phyloP scores from a whole-genome alignment of 108 stramenopile species.

The Epipyxis sp. region DNA sequence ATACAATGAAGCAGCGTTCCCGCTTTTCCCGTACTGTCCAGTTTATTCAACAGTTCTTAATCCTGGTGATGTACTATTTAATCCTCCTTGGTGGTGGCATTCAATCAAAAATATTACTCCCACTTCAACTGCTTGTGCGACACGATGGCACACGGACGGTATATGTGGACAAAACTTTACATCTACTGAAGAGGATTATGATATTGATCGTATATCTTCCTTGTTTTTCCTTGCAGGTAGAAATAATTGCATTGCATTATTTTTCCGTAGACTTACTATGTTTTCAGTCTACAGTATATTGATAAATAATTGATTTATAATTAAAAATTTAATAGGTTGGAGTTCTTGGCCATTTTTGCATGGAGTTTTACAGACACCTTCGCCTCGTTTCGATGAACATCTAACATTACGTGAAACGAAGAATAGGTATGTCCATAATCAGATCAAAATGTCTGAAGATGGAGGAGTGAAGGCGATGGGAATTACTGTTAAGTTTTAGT shows the following conservation, averaged over 20 bases:
- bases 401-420: background rate
- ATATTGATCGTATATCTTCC: background rate
- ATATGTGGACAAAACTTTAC: background rate
- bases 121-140: background rate
- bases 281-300: no score
- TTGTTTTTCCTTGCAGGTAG: background rate
- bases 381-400: slow-evolving; percentile 7
- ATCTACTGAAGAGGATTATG: slow-evolving; percentile 17
- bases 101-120: background rate
- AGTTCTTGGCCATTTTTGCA: slow-evolving; percentile 5
- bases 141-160: slow-evolving; percentile 25
- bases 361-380: background rate
- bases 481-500: background rate
- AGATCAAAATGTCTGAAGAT: background rate
- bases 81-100: slow-evolving; percentile 30
- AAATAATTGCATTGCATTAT: no score
- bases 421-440: background rate
- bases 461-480: background rate
- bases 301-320: no score
- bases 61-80: slow-evolving; percentile 20
- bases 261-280: no score
- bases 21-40: slow-evolving; percentile 19
- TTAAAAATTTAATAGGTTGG: no score
- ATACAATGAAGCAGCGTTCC: slow-evolving; percentile 5
- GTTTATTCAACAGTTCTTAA: background rate